These are phyloP conservation scores for Boletus subluridellus DNA, from an alignment of 1,284 basidiomycete species.

Conservation along the genomic window DNA sequence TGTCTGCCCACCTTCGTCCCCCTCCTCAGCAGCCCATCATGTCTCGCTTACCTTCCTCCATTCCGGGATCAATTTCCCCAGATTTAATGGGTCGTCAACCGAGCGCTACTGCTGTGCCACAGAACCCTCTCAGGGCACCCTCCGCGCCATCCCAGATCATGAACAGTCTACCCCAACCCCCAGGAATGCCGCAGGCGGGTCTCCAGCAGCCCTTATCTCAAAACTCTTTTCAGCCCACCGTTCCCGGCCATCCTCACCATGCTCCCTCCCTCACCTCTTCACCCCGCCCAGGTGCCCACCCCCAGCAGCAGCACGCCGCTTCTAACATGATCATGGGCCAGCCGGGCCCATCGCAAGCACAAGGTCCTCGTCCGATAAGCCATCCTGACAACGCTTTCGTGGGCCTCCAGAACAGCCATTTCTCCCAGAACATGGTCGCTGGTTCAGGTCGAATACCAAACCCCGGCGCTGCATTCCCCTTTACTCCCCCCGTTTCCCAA, in stretches of 20 bases:
- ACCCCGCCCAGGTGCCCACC: conserved; percentile 44
- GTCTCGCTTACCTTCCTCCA: conserved; percentile 36
- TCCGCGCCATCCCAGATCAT: conserved; percentile 46
- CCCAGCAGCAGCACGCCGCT: conserved; percentile 40
- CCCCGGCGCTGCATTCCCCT: conserved; percentile 37
- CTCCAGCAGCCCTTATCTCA: conserved; percentile 44
- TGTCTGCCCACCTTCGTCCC: conserved; percentile 37
- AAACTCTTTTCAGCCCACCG: conserved; percentile 41
- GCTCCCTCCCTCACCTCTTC: conserved; percentile 41
- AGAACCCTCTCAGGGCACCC: conserved; percentile 39
- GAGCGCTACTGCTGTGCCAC: conserved; percentile 38
- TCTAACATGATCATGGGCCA: conserved; percentile 42
- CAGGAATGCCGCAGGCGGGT: conserved; percentile 33
- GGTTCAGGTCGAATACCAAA: conserved; percentile 38
- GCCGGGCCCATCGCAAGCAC: conserved; percentile 44
- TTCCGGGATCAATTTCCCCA: conserved; percentile 42
- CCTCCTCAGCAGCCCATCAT: conserved; percentile 34
- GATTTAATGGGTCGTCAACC: conserved; percentile 42
- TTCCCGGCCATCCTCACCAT: conserved; percentile 38
- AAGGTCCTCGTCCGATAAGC: conserved; percentile 43
- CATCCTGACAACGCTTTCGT: conserved; percentile 50
- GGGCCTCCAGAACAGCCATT: conserved; percentile 41
- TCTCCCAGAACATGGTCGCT: conserved; percentile 37
- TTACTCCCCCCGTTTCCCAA: conserved; percentile 44
- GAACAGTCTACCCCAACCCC: conserved; percentile 48